Conservation (phyloP, 2,329 filamentous ascomycete species). For the Xylariaceae sp. region DNA sequence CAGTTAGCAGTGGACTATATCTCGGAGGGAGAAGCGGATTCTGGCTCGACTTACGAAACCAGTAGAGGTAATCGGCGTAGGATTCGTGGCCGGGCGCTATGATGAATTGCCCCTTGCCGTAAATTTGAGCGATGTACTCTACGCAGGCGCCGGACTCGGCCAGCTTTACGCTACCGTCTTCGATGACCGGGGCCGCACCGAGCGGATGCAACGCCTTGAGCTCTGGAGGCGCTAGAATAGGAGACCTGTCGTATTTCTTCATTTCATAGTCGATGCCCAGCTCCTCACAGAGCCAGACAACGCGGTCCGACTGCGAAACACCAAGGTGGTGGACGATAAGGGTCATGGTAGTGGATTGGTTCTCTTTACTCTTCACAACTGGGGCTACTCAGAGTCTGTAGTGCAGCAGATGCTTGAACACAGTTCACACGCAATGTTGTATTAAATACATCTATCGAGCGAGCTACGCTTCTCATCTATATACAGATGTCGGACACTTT, state of each 20-base stretch:
- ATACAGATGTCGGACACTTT: no score
- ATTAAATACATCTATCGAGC: no score
- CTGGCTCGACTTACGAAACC: slow-evolving; percentile 24
- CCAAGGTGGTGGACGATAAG: slow-evolving; percentile 28
- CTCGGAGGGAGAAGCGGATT: not conserved
- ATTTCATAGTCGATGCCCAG: slow-evolving; percentile 24
- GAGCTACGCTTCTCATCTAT: no score
- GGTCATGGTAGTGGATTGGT: no score
- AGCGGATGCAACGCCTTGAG: slow-evolving; percentile 20
- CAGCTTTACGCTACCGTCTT: slow-evolving; percentile 20
- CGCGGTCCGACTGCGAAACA: slow-evolving; percentile 27
- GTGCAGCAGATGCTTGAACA: no score
- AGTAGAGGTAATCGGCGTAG: slow-evolving; percentile 31
- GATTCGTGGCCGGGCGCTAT: slow-evolving; percentile 15
- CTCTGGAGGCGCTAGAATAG: slow-evolving; percentile 11
- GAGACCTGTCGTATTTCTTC: slow-evolving; percentile 13
- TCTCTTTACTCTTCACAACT: no score
- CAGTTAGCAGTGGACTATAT: not conserved
- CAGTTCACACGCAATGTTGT: no score
- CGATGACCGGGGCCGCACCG: slow-evolving; percentile 22
- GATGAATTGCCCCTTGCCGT: slow-evolving; percentile 19
- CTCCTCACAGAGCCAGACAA: slow-evolving; percentile 29
- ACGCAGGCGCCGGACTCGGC: slow-evolving; percentile 22
- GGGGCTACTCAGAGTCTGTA: no score
- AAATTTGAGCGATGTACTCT: slow-evolving; percentile 24